Percentiles rank a stretch among this genome's conserved stretches.
phyloP scores from a whole-genome alignment of 169 alveolate genomes.

The Babesia bovis region DNA sequence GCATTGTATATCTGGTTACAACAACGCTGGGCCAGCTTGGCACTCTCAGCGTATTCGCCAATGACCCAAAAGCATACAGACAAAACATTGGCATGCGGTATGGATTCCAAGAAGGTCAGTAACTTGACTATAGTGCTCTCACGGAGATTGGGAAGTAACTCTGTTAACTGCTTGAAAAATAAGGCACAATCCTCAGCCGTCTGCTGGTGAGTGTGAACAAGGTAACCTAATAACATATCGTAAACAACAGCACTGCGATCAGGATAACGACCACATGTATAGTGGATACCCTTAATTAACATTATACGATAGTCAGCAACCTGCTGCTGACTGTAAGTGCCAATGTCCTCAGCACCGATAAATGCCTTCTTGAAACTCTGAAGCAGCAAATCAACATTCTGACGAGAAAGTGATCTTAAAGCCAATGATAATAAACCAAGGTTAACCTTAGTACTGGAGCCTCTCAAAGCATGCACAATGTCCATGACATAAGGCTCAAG shows the following conservation, averaged over 20 bases:
- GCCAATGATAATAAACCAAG: constrained; percentile 81
- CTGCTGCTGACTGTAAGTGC: constrained; percentile 63
- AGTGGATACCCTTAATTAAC: constrained; percentile 69
- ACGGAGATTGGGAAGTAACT: constrained; percentile 48
- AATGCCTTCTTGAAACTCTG: constrained; percentile 66
- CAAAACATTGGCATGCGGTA: constrained; percentile 36
- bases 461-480: constrained; percentile 80
- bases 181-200: constrained; percentile 72
- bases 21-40: constrained; percentile 18
- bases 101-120: constrained; percentile 38
- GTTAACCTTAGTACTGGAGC: constrained; percentile 81
- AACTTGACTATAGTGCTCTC: constrained; percentile 53
- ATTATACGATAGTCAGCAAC: constrained; percentile 58
- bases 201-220: constrained; percentile 55
- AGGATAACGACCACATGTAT: constrained; percentile 70
- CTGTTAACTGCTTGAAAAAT: constrained; percentile 58
- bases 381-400: constrained; percentile 67
- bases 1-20: constrained; percentile 73
- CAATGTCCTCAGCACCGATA: constrained; percentile 44
- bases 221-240: constrained; percentile 63
- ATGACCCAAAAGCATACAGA: constrained; percentile 56
- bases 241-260: constrained; percentile 58
- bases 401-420: constrained; percentile 53
- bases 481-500: constrained; percentile 87
- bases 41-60: constrained; percentile 48